phyloP scores from a whole-genome alignment of 2,329 filamentous ascomycete genomes.

The Aspergillus aculeatus region DNA sequence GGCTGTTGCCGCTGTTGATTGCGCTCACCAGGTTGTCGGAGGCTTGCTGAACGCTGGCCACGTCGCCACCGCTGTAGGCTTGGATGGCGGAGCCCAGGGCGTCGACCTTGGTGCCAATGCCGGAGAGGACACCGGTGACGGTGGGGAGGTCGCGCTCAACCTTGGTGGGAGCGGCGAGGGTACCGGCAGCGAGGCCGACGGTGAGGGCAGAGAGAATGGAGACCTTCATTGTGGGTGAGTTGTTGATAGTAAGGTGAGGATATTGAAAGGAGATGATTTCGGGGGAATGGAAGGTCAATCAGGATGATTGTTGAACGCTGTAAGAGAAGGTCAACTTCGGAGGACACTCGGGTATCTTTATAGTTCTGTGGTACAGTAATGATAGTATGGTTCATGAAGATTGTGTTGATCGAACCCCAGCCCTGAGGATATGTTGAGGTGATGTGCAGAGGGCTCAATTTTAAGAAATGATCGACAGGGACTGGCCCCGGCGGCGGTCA shows the following conservation, averaged over 20 bases:
- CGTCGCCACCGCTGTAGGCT: slow-evolving; percentile 11
- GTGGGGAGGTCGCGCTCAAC: slow-evolving; percentile 15
- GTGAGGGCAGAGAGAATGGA: slow-evolving; percentile 4
- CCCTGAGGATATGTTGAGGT: not conserved
- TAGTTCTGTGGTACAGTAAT: not conserved
- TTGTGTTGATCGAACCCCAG: not conserved
- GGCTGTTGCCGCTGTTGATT: slow-evolving; percentile 12
- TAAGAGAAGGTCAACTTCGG: not conserved
- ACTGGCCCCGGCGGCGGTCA: not conserved
- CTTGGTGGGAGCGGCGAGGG: slow-evolving; percentile 12
- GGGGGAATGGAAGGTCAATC: not conserved
- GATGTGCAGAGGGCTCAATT: not conserved
- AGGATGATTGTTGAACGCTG: not conserved
- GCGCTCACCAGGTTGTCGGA: slow-evolving; percentile 13
- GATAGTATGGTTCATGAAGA: not conserved
- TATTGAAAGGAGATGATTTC: not conserved
- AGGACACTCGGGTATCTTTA: not conserved
- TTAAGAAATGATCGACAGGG: not conserved
- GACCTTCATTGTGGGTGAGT: slow-evolving; percentile 11
- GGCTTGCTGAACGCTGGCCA: slow-evolving; percentile 7
- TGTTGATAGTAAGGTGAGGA: not conserved
- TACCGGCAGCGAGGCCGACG: slow-evolving; percentile 8
- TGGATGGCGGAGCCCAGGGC: slow-evolving; percentile 12
- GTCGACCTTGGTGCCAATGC: slow-evolving; percentile 15
- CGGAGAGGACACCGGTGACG: slow-evolving; percentile 11